phyloP scores from a whole-genome alignment of 805 yeast species.

The Wickerhamiella occidentalis region DNA sequence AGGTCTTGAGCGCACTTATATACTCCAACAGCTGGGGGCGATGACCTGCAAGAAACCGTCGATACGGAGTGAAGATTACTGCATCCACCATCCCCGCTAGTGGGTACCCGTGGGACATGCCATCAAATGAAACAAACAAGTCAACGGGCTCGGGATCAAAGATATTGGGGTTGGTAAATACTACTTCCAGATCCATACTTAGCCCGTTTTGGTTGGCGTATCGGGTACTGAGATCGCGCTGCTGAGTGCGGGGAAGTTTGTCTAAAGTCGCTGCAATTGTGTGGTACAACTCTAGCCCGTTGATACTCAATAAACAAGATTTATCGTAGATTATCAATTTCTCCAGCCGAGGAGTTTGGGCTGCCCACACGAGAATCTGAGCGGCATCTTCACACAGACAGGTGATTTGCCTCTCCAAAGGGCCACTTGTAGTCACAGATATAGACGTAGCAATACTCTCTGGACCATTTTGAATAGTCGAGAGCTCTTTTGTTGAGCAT shows the following conservation, averaged over 20 bases:
- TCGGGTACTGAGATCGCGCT: neutral
- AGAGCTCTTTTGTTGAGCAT: neutral
- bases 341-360: neutral
- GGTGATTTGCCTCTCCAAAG: neutral
- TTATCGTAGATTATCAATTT: neutral
- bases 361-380: conserved; percentile 1
- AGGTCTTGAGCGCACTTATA: conserved; percentile 1
- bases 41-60: neutral
- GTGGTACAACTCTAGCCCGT: conserved; percentile 1
- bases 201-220: neutral
- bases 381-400: conserved; percentile 1
- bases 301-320: neutral
- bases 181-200: neutral
- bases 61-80: conserved; percentile 7
- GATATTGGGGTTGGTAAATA: neutral
- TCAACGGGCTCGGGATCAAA: neutral
- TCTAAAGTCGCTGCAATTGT: neutral
- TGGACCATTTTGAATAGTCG: neutral
- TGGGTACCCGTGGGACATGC: conserved; percentile 10
- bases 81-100: conserved; percentile 3
- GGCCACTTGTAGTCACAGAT: neutral
- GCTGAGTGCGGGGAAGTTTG: neutral
- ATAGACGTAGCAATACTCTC: neutral
- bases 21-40: conserved; percentile 10
- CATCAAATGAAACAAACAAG: conserved; percentile 11